These are phyloP conservation scores for Dorcoceras hygrometricum DNA, from an alignment of 257 asterid genomes.

Conservation along the genomic window DNA sequence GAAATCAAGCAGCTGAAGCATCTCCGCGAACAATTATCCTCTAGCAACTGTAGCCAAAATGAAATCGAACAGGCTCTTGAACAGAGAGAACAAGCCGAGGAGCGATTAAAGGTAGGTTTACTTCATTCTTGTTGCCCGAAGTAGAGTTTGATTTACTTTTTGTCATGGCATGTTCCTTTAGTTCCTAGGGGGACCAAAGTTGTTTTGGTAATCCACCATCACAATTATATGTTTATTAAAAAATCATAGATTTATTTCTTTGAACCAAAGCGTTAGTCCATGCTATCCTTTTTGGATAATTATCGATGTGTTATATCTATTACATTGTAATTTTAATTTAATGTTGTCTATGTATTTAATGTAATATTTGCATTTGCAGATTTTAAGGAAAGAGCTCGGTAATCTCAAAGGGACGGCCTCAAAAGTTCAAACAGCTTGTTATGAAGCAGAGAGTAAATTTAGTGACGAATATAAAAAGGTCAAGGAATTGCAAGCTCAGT, in stretches of 20 bases:
- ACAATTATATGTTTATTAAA: too few species aligned
- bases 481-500: constrained; percentile 64
- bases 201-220: neutral
- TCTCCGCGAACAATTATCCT: constrained; percentile 78
- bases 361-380: constrained; percentile 39
- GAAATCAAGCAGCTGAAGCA: constrained; percentile 92
- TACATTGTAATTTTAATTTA: too few species aligned
- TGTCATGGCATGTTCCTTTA: neutral
- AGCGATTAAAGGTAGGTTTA: constrained; percentile 62
- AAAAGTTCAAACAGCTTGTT: constrained; percentile 60
- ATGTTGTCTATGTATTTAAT: constrained; percentile 8
- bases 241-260: neutral
- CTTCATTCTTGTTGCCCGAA: constrained; percentile 1
- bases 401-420: constrained; percentile 51
- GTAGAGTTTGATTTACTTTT: too few species aligned
- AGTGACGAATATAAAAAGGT: constrained; percentile 60
- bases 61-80: constrained; percentile 88
- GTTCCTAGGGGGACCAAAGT: neutral
- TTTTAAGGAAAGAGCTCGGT: constrained; percentile 75
- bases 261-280: too few species aligned
- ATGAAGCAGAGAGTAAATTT: constrained; percentile 54
- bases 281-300: too few species aligned
- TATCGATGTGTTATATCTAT: too few species aligned
- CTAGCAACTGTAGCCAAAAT: constrained; percentile 74
- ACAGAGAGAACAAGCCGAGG: constrained; percentile 69